phyloP scores from a whole-genome alignment of 106 monocot species.

The Dendrobium huoshanense region DNA sequence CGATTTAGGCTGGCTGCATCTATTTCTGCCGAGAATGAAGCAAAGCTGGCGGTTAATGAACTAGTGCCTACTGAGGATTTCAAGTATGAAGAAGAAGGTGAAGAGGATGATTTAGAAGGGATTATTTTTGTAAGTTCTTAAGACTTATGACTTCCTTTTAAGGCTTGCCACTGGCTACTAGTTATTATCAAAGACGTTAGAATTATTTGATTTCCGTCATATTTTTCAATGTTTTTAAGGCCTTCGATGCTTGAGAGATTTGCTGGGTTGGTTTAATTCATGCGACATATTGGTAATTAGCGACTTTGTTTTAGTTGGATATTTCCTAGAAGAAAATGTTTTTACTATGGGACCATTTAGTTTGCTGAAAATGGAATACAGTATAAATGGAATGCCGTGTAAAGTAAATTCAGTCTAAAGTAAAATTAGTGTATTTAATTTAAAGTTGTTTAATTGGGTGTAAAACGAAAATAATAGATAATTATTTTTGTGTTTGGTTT shows the following conservation, averaged over 20 bases:
- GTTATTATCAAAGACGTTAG: background rate
- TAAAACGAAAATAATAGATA: too few relatives aligned
- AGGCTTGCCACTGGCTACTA: background rate
- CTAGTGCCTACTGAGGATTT: conserved; percentile 14
- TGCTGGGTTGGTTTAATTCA: background rate
- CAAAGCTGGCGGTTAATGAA: conserved; percentile 6
- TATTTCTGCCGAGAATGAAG: conserved; percentile 91
- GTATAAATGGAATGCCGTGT: too few relatives aligned
- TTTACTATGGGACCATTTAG: background rate
- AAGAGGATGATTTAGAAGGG: conserved; percentile 65
- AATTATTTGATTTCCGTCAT: background rate
- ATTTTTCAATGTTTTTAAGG: background rate
- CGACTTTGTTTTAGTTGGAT: background rate
- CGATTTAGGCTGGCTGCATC: conserved; percentile 77
- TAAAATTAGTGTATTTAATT: too few relatives aligned
- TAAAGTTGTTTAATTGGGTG: too few relatives aligned
- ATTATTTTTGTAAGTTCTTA: conserved; percentile 61
- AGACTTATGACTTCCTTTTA: background rate
- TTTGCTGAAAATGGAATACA: too few relatives aligned
- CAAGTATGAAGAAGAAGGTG: conserved; percentile 30
- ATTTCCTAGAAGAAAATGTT: background rate
- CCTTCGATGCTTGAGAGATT: background rate
- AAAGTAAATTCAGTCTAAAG: too few relatives aligned
- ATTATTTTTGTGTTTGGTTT: too few relatives aligned
- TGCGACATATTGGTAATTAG: background rate